Conservation (phyloP, 345 rosid species). For the Gossypium longicalyx region DNA sequence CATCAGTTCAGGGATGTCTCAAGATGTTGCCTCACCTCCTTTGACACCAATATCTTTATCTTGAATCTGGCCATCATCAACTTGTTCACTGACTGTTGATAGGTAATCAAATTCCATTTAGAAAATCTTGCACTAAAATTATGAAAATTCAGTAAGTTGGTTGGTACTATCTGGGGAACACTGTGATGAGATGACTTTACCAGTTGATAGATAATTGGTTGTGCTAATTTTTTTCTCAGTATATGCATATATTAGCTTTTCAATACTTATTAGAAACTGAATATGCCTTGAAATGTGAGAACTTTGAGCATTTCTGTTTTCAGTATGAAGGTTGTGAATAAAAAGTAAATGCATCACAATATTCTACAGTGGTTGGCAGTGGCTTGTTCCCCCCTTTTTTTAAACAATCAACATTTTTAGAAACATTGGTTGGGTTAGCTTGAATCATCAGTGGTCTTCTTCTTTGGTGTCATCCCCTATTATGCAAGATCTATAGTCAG, state of each 20-base stretch:
- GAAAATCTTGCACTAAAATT: background rate
- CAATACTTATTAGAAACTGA: background rate
- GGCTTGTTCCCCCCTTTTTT: background rate
- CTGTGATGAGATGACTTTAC: background rate
- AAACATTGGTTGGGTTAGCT: background rate
- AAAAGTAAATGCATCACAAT: background rate
- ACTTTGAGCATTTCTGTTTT: background rate
- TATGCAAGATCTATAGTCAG: background rate
- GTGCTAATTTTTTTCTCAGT: background rate
- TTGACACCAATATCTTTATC: slow-evolving; percentile 59
- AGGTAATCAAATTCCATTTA: slow-evolving; percentile 36
- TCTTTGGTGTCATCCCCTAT: background rate
- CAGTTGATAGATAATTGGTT: background rate
- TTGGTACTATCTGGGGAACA: background rate
- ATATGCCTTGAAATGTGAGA: background rate
- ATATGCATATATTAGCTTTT: background rate
- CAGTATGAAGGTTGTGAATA: background rate
- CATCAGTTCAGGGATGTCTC: slow-evolving; percentile 34
- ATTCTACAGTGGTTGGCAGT: background rate
- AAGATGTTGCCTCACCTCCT: slow-evolving; percentile 57
- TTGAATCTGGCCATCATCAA: slow-evolving; percentile 18
- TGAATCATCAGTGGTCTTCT: background rate
- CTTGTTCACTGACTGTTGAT: slow-evolving; percentile 17
- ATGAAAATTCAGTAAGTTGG: slow-evolving; percentile 1
- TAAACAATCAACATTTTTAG: background rate